Evolutionary conservation across 768 basidiomycete species (phyloP).

Genomic region (Guyanaporus albipodus): DNA sequence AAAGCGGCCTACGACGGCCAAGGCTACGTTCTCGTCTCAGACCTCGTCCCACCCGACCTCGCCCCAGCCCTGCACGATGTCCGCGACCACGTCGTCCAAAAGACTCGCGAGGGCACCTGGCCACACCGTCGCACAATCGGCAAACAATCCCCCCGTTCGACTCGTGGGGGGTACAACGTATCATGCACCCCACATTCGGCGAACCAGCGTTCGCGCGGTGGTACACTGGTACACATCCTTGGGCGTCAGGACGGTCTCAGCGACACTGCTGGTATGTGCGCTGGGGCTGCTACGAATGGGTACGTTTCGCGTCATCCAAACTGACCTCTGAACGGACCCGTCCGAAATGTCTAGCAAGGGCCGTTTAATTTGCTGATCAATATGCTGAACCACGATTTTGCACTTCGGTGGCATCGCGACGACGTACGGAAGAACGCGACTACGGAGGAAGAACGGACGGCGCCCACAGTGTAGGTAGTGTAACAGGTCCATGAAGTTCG

Average conservation of each 20-base stretch:
- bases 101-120: slow-evolving; percentile 61
- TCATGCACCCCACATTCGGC: slow-evolving; percentile 72
- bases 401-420: slow-evolving; percentile 77
- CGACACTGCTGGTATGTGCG: slow-evolving; percentile 51
- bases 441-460: slow-evolving; percentile 54
- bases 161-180: slow-evolving; percentile 77
- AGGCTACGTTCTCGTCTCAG: slow-evolving; percentile 63
- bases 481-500: too few relatives aligned
- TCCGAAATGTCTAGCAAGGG: slow-evolving; percentile 38
- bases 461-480: slow-evolving; percentile 57
- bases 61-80: slow-evolving; percentile 44
- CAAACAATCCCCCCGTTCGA: slow-evolving; percentile 72
- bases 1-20: slow-evolving; percentile 55
- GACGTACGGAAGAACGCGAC: slow-evolving; percentile 60
- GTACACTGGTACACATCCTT: slow-evolving; percentile 69
- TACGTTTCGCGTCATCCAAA: slow-evolving; percentile 30
- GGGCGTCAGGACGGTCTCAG: slow-evolving; percentile 40
- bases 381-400: slow-evolving; percentile 59
- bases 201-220: slow-evolving; percentile 59
- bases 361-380: slow-evolving; percentile 76
- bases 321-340: not conserved
- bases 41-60: slow-evolving; percentile 44
- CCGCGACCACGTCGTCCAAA: slow-evolving; percentile 45
- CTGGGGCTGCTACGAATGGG: slow-evolving; percentile 68
- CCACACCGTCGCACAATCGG: slow-evolving; percentile 66